These are phyloP conservation scores for Gypsophila paniculata DNA, from an alignment of 179 eudicot species.

Conservation along the genomic window DNA sequence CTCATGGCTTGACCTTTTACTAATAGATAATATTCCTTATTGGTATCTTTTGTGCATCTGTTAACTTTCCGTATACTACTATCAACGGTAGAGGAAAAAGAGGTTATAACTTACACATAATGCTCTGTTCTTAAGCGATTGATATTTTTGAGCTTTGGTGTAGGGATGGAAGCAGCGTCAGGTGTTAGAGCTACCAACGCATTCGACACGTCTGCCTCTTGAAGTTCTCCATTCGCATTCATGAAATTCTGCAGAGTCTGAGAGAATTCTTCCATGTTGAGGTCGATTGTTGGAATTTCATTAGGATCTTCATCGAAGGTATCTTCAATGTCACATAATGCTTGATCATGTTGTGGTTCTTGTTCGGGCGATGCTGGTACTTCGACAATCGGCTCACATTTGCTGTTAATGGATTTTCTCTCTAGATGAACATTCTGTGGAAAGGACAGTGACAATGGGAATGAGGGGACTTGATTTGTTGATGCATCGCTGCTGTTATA, in stretches of 20 bases:
- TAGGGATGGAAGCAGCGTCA: constrained; percentile 59
- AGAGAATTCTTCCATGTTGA: constrained; percentile 39
- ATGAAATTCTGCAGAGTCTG: constrained; percentile 42
- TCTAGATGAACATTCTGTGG: constrained; percentile 27
- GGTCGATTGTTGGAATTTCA: constrained; percentile 44
- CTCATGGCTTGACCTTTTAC: not conserved
- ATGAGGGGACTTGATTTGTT: constrained; percentile 16
- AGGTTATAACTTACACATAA: constrained; percentile 52
- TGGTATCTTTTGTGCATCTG: not conserved
- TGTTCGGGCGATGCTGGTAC: constrained; percentile 73
- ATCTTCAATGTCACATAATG: constrained; percentile 39
- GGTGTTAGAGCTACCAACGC: constrained; percentile 52
- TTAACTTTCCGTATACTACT: not conserved
- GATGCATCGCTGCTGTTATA: constrained; percentile 6
- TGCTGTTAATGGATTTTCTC: constrained; percentile 22
- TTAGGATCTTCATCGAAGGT: constrained; percentile 38
- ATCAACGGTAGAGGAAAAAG: constrained; percentile 1
- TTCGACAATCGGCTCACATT: constrained; percentile 70
- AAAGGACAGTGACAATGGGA: constrained; percentile 23
- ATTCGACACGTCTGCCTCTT: constrained; percentile 37
- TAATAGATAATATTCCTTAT: not conserved
- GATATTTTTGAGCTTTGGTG: constrained; percentile 61
- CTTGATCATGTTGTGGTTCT: constrained; percentile 32
- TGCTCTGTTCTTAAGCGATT: constrained; percentile 63
- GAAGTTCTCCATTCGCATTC: constrained; percentile 44